These are phyloP conservation scores for Dactylellina sp. DNA, from an alignment of 2,329 filamentous ascomycete genomes.

Conservation along the genomic window DNA sequence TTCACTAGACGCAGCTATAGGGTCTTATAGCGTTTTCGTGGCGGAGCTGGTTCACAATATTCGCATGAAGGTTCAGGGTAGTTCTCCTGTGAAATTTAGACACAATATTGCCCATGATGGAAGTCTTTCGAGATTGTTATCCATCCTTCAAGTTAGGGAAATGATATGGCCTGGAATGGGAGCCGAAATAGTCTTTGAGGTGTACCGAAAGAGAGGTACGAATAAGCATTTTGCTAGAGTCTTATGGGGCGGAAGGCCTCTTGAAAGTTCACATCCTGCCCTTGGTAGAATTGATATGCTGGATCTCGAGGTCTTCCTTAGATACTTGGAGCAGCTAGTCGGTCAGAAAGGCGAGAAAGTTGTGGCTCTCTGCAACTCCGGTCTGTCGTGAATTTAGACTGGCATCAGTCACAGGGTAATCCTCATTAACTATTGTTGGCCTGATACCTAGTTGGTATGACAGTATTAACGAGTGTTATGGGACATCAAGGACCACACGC, in stretches of 20 bases:
- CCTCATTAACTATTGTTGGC: too few relatives aligned
- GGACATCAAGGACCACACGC: too few relatives aligned
- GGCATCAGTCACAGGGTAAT: too few relatives aligned
- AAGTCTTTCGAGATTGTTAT: slow-evolving; percentile 74
- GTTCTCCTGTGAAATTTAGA: slow-evolving; percentile 69
- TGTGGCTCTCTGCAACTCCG: slow-evolving; percentile 11
- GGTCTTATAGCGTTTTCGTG: slow-evolving; percentile 77
- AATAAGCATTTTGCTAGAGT: slow-evolving; percentile 72
- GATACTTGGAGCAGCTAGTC: slow-evolving; percentile 78
- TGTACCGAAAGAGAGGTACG: slow-evolving; percentile 69
- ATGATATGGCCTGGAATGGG: slow-evolving; percentile 93
- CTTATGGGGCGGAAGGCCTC: slow-evolving; percentile 75
- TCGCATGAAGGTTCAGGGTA: slow-evolving; percentile 67
- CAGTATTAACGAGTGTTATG: too few relatives aligned
- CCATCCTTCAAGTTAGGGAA: slow-evolving; percentile 76
- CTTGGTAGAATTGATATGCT: slow-evolving; percentile 79
- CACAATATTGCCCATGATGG: slow-evolving; percentile 88
- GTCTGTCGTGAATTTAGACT: background rate
- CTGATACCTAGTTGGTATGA: too few relatives aligned
- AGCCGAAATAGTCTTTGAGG: slow-evolving; percentile 79
- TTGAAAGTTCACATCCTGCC: slow-evolving; percentile 70
- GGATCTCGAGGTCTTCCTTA: slow-evolving; percentile 73
- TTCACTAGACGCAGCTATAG: slow-evolving; percentile 73
- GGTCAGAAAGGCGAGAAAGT: slow-evolving; percentile 64
- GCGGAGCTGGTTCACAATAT: slow-evolving; percentile 77